Evolutionary conservation across 2,329 filamentous ascomycete species (phyloP).

Genomic region (Curvularia hawaiiensis): DNA sequence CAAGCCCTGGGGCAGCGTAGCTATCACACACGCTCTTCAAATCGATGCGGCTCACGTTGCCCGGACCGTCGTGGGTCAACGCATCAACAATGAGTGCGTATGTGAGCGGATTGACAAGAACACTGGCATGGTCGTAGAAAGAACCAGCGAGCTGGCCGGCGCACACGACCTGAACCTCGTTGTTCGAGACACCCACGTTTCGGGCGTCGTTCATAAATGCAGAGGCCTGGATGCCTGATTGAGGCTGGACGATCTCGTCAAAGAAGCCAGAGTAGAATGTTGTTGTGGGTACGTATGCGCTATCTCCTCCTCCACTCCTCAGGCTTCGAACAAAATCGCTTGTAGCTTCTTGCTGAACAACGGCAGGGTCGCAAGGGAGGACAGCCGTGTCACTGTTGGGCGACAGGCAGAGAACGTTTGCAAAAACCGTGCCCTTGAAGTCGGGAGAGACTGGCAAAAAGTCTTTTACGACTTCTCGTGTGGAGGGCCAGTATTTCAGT

Average conservation of each 20-base stretch:
- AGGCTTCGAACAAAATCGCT: conserved; percentile 52
- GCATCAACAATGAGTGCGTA: conserved; percentile 56
- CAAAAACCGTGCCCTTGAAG: conserved; percentile 56
- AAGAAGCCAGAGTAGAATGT: conserved; percentile 56
- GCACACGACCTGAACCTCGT: conserved; percentile 55
- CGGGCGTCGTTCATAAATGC: conserved; percentile 52
- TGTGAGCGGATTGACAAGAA: conserved; percentile 57
- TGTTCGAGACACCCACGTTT: conserved; percentile 57
- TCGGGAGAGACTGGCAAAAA: conserved; percentile 60
- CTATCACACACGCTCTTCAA: conserved; percentile 48
- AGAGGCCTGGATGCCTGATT: conserved; percentile 54
- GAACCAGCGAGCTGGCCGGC: conserved; percentile 48
- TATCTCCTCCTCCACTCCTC: conserved; percentile 54
- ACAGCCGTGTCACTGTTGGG: conserved; percentile 31
- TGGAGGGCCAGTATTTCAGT: conserved; percentile 63
- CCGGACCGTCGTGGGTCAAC: conserved; percentile 55
- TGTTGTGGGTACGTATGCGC: conserved; percentile 61
- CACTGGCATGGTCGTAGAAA: conserved; percentile 58
- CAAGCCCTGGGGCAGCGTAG: conserved; percentile 47
- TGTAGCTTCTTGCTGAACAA: conserved; percentile 56
- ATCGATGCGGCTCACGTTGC: conserved; percentile 48
- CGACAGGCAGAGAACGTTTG: conserved; percentile 34
- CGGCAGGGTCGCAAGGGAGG: conserved; percentile 42
- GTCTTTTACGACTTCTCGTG: conserved; percentile 53
- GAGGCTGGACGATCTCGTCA: conserved; percentile 60